A percentile compares a stretch with the other conserved stretches of the same genome.
phyloP scores from a whole-genome alignment of 1,284 basidiomycete genomes.

The Melampsora americana region DNA sequence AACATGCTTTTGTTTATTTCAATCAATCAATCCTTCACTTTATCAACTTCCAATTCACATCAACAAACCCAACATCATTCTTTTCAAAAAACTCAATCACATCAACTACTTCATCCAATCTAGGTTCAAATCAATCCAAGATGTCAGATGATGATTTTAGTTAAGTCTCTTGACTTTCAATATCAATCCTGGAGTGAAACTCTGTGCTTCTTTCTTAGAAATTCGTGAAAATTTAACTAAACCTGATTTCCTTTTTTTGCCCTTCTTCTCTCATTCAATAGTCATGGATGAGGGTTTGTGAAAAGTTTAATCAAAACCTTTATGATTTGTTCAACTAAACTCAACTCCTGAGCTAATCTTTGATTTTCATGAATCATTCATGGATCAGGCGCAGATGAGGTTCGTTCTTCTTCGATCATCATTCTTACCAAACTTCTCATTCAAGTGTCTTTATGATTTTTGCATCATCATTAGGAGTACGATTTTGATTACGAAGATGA shows the following conservation, averaged over 20 bases:
- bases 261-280: background rate
- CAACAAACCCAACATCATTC: too few species aligned
- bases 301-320: too few species aligned
- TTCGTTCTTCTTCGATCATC: background rate
- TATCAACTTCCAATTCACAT: too few species aligned
- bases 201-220: too few species aligned
- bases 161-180: background rate
- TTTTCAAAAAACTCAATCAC: too few species aligned
- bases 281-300: conserved; percentile 44
- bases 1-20: too few species aligned
- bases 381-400: conserved; percentile 28
- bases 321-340: too few species aligned
- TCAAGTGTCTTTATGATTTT: background rate
- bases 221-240: too few species aligned
- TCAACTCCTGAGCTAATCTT: background rate
- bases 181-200: too few species aligned
- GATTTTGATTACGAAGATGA: conserved; percentile 91
- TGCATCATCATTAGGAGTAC: conserved; percentile 67
- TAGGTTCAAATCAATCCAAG: background rate
- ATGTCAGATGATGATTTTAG: conserved; percentile 44
- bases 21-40: too few species aligned
- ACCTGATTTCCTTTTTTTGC: background rate
- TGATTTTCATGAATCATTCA: too few species aligned
- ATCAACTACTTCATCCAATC: too few species aligned
- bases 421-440: background rate